Conservation (phyloP, 129 eudicot species). For the Calendula officinalis region DNA sequence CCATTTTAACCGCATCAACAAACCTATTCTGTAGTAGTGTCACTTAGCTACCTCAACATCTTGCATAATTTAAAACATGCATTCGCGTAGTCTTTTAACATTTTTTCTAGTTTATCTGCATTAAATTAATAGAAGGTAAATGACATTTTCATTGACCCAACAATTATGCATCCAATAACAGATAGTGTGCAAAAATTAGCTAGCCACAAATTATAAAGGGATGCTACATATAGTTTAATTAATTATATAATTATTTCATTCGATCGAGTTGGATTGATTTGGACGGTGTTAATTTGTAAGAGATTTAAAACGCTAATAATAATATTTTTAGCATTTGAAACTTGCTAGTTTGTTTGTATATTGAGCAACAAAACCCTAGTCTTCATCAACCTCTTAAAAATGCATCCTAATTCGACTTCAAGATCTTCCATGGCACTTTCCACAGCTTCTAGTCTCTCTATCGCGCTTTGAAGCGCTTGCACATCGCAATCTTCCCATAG, state of each 20-base stretch:
- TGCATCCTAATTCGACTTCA: constrained; percentile 69
- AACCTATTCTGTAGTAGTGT: too few species aligned
- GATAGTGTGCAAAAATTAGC: too few species aligned
- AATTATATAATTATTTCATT: not conserved
- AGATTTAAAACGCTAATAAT: not conserved
- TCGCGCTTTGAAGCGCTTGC: constrained; percentile 34
- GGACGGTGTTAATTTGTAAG: not conserved
- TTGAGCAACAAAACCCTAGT: constrained; percentile 91
- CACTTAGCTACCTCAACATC: too few species aligned
- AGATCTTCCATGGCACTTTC: constrained; percentile 71
- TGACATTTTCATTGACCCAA: too few species aligned
- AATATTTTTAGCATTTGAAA: constrained; percentile 11
- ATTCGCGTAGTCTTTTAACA: too few species aligned
- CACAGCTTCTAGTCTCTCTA: constrained; percentile 59
- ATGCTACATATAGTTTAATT: too few species aligned
- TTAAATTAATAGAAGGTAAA: too few species aligned
- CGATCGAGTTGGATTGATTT: not conserved
- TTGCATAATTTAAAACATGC: too few species aligned
- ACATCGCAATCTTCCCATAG: constrained; percentile 71
- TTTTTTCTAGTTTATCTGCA: too few species aligned
- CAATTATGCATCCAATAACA: too few species aligned
- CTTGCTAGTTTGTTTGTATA: constrained; percentile 51
- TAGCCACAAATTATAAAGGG: too few species aligned
- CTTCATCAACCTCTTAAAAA: constrained; percentile 66
- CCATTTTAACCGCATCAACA: too few species aligned